Percentiles rank a stretch among this genome's conserved stretches.
Evolutionary conservation across 148 eudicot species (phyloP).

Genomic region (Arbutus unedo): DNA sequence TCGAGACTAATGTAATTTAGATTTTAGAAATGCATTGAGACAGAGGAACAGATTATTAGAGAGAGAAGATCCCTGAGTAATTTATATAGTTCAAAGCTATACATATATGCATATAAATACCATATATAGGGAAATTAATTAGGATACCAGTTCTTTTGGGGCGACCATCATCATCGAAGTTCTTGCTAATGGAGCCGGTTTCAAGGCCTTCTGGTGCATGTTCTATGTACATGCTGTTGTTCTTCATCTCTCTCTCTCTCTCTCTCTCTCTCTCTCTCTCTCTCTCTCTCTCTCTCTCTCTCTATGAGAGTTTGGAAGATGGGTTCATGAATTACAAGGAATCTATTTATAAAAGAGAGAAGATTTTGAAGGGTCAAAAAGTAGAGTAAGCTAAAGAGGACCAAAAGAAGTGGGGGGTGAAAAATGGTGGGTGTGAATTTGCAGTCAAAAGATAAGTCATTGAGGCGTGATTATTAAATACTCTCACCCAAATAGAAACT

Average conservation of each 20-base stretch:
- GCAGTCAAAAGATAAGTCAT: conserved; percentile 6
- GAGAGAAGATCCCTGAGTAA: background rate
- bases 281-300: background rate
- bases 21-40: no score
- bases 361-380: background rate
- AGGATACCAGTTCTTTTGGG: conserved; percentile 45
- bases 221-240: conserved; percentile 29
- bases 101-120: background rate
- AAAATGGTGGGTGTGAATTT: background rate
- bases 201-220: conserved; percentile 19
- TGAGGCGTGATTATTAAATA: background rate
- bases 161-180: conserved; percentile 66
- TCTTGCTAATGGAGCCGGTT: conserved; percentile 22
- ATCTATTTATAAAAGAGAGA: background rate
- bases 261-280: background rate
- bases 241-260: conserved; percentile 15
- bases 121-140: background rate
- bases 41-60: no score
- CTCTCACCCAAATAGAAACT: no score
- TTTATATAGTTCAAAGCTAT: background rate
- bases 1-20: no score
- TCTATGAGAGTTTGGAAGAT: background rate
- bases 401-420: background rate
- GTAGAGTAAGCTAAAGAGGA: background rate
- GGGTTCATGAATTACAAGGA: background rate